Evolutionary conservation across 2,329 filamentous ascomycete species (phyloP).

Genomic region (Colletotrichum melonis): DNA sequence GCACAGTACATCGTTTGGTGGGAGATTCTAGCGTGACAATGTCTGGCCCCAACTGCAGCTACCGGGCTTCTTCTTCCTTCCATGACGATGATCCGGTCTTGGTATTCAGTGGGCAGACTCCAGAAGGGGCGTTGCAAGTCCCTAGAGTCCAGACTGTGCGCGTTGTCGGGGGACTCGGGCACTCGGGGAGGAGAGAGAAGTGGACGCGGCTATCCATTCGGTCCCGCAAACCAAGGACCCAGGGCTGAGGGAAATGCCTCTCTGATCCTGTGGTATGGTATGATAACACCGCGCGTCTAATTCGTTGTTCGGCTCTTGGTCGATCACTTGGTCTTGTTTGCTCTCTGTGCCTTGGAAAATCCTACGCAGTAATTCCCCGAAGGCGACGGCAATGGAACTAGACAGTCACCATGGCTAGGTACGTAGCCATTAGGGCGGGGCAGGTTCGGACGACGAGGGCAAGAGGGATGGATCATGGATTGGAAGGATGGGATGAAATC

Average conservation of each 20-base stretch:
- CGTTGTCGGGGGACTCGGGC: not conserved
- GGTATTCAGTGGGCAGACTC: not conserved
- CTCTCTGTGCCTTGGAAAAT: constrained; percentile 5
- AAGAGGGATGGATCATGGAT: not conserved
- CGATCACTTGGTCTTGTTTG: not conserved
- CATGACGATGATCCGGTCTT: not conserved
- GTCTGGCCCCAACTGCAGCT: not conserved
- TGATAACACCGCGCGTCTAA: not conserved
- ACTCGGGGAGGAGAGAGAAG: not conserved
- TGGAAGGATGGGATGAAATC: not conserved
- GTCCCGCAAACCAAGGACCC: not conserved
- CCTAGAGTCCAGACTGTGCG: not conserved
- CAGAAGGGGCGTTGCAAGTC: not conserved
- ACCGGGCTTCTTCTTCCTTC: not conserved
- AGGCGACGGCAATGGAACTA: not conserved
- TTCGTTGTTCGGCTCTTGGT: not conserved
- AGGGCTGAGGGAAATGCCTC: not conserved
- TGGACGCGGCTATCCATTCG: not conserved
- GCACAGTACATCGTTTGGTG: not conserved
- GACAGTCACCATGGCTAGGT: no score
- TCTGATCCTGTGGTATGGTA: not conserved
- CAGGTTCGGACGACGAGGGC: not conserved
- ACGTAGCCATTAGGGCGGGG: not conserved
- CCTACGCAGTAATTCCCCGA: constrained; percentile 6
- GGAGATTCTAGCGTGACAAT: not conserved